Conservation (phyloP, 2,329 filamentous ascomycete species). For the Colletotrichum sublineola region DNA sequence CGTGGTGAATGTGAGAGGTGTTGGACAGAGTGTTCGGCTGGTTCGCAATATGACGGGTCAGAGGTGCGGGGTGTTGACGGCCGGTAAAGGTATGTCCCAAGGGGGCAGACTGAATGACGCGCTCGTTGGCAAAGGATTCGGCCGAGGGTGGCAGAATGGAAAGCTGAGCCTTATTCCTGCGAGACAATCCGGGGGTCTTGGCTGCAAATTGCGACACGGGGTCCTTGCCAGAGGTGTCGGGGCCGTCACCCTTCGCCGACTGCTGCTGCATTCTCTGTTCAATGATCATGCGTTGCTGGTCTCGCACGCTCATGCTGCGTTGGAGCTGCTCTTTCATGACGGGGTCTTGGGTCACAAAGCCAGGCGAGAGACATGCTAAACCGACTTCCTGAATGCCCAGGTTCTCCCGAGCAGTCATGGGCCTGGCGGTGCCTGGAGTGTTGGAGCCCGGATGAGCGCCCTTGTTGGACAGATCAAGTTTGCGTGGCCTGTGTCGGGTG, state of each 20-base stretch:
- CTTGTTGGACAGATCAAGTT: conserved; percentile 79
- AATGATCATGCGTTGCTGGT: conserved; percentile 95
- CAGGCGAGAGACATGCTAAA: conserved; percentile 92
- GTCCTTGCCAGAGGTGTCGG: conserved; percentile 66
- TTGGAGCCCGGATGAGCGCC: conserved; percentile 65
- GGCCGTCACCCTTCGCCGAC: conserved; percentile 81
- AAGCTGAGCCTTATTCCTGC: conserved; percentile 84
- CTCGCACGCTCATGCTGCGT: conserved; percentile 90
- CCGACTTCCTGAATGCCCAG: conserved; percentile 92
- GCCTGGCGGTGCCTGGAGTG: conserved; percentile 73
- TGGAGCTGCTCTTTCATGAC: conserved; percentile 96
- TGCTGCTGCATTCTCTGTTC: conserved; percentile 91
- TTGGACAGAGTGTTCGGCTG: conserved; percentile 86
- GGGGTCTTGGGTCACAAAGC: conserved; percentile 97
- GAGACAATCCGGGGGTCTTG: conserved; percentile 81
- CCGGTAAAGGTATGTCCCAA: conserved; percentile 96
- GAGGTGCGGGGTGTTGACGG: conserved; percentile 81
- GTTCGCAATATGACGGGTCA: conserved; percentile 83
- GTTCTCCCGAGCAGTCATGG: conserved; percentile 83
- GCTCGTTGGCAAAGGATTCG: conserved; percentile 90
- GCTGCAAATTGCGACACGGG: conserved; percentile 63
- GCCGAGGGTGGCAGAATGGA: conserved; percentile 96
- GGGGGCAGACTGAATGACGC: conserved; percentile 96
- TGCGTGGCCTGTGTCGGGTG: conserved; percentile 79
- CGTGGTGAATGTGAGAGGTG: conserved; percentile 91